A percentile compares a stretch with the other conserved stretches of the same genome.
These are phyloP conservation scores for Pseudogymnoascus sp. DNA, from an alignment of 2,329 filamentous ascomycete species.

Conservation along the genomic window DNA sequence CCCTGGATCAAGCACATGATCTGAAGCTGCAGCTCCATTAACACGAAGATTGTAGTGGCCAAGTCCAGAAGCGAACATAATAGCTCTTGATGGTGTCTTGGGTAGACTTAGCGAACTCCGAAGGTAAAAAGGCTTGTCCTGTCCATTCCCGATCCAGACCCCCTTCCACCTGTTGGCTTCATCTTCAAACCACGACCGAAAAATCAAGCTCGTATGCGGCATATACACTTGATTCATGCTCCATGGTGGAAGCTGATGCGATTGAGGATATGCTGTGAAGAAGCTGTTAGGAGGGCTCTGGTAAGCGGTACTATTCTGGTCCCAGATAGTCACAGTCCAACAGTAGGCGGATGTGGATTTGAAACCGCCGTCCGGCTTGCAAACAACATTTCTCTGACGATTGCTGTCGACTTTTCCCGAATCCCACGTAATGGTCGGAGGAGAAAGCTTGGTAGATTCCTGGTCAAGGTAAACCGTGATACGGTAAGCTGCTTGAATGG, in stretches of 20 bases:
- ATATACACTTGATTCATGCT: conserved; percentile 37
- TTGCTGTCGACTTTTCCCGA: conserved; percentile 18
- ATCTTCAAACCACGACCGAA: conserved; percentile 35
- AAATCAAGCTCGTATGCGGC: conserved; percentile 34
- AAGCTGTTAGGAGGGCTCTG: conserved; percentile 28
- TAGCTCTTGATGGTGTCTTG: conserved; percentile 26
- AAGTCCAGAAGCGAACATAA: conserved; percentile 32
- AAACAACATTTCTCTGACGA: conserved; percentile 25
- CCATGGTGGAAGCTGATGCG: conserved; percentile 30
- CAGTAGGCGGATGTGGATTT: conserved; percentile 29
- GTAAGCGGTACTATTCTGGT: conserved; percentile 24
- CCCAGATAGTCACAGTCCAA: conserved; percentile 32
- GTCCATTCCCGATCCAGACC: conserved; percentile 33
- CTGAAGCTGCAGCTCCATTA: conserved; percentile 29
- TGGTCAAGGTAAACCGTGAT: conserved; percentile 14
- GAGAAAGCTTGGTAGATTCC: conserved; percentile 2
- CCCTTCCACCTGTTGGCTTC: conserved; percentile 33
- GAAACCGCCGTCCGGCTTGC: conserved; percentile 27
- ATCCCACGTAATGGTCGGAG: conserved; percentile 17
- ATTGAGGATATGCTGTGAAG: conserved; percentile 32
- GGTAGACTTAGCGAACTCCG: conserved; percentile 27
- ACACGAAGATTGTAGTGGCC: conserved; percentile 33
- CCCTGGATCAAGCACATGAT: conserved; percentile 31
- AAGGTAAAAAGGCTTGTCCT: conserved; percentile 34
- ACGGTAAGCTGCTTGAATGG: conserved; percentile 26